phyloP scores from a whole-genome alignment of 2,329 filamentous ascomycete species.

The Gaeumannomyces sp. region DNA sequence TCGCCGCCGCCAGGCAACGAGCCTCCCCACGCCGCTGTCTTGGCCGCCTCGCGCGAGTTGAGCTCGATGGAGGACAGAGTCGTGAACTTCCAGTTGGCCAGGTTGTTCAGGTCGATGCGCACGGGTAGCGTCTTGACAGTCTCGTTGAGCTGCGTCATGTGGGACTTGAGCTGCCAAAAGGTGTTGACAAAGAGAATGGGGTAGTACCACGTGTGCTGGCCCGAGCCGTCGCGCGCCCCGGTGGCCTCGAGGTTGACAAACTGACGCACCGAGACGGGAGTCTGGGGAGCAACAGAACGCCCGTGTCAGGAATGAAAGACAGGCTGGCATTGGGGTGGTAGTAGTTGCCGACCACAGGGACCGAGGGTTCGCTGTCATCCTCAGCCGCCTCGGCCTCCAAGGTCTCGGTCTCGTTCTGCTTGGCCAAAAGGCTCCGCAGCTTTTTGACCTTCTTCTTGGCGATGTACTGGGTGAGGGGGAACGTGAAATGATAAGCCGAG shows the following conservation, averaged over 20 bases:
- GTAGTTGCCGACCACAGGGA: constrained; percentile 73
- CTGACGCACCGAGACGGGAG: constrained; percentile 69
- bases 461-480: constrained; percentile 83
- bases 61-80: constrained; percentile 79
- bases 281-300: constrained; percentile 58
- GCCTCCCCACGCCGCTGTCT: constrained; percentile 68
- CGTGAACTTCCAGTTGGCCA: constrained; percentile 85
- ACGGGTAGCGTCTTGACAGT: constrained; percentile 78
- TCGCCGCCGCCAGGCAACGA: constrained; percentile 73
- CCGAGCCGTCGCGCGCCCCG: constrained; percentile 73
- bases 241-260: constrained; percentile 75
- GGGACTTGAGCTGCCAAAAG: constrained; percentile 90
- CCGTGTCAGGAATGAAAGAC: constrained; percentile 76
- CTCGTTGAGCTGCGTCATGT: constrained; percentile 88
- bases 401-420: constrained; percentile 34
- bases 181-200: constrained; percentile 89
- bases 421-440: constrained; percentile 77
- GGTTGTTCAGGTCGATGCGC: constrained; percentile 75
- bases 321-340: constrained; percentile 95
- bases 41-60: constrained; percentile 75
- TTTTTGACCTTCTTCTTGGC: constrained; percentile 86
- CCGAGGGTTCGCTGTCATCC: constrained; percentile 49
- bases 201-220: constrained; percentile 88
- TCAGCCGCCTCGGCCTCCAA: constrained; percentile 44
- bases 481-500: constrained; percentile 75